phyloP scores from a whole-genome alignment of 176 grass and related monocot genomes.

The Oryza meridionalis region DNA sequence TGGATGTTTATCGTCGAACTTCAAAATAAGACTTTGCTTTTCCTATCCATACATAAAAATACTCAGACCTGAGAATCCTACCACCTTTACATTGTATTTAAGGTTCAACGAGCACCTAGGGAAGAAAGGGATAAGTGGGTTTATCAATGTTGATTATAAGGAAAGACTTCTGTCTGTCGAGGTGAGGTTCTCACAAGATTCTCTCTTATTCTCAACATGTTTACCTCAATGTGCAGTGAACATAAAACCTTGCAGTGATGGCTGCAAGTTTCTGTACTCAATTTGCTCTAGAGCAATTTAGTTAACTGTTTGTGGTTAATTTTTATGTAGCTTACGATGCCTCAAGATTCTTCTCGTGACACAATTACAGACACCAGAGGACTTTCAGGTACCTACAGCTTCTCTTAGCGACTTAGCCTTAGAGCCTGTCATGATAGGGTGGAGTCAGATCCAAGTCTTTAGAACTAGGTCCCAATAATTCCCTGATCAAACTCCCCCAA shows the following conservation, averaged over 20 bases:
- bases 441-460: neutral
- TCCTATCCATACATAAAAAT: neutral
- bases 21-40: constrained; percentile 6
- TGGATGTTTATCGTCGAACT: constrained; percentile 16
- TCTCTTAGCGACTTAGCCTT: neutral
- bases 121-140: constrained; percentile 87
- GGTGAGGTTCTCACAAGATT: constrained; percentile 49
- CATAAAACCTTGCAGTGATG: neutral
- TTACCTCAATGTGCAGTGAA: constrained; percentile 15
- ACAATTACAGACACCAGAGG: constrained; percentile 84
- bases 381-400: constrained; percentile 76
- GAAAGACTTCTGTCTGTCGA: constrained; percentile 75
- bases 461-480: neutral
- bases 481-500: neutral
- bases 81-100: constrained; percentile 33
- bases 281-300: constrained; percentile 1
- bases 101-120: constrained; percentile 96
- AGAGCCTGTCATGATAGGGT: neutral
- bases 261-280: neutral
- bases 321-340: constrained; percentile 82
- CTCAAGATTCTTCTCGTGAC: constrained; percentile 92
- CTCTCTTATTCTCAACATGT: neutral
- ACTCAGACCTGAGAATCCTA: constrained; percentile 23
- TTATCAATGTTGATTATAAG: constrained; percentile 87
- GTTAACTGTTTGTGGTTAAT: constrained; percentile 5